phyloP scores from a whole-genome alignment of 2,329 filamentous ascomycete species.

The Neofusicoccum umdonicola region DNA sequence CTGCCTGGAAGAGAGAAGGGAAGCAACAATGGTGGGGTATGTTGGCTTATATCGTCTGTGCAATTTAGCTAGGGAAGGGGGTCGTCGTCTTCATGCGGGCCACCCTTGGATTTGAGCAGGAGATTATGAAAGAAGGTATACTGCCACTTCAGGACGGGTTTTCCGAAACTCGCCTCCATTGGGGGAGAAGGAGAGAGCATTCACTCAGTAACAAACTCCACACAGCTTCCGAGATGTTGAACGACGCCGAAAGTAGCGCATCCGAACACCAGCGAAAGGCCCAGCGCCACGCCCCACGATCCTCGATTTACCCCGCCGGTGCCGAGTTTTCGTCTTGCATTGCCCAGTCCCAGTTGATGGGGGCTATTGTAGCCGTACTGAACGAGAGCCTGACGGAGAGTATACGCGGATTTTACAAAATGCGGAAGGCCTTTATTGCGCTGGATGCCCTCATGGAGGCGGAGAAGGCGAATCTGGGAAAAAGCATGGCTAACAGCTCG shows the following conservation, averaged over 20 bases:
- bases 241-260: conserved; percentile 72
- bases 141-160: background rate
- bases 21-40: background rate
- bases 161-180: no score
- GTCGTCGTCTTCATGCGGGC: conserved; percentile 83
- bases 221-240: conserved; percentile 66
- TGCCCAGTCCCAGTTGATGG: conserved; percentile 84
- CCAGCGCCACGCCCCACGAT: conserved; percentile 44
- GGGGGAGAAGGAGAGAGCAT: background rate
- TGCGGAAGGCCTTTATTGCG: conserved; percentile 83
- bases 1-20: background rate
- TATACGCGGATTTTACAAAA: conserved; percentile 86
- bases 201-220: background rate
- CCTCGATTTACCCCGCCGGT: conserved; percentile 73
- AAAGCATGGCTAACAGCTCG: conserved; percentile 25
- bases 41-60: background rate
- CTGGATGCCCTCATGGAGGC: conserved; percentile 75
- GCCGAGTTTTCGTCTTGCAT: conserved; percentile 83
- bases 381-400: conserved; percentile 92
- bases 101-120: conserved; percentile 86
- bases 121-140: conserved; percentile 74
- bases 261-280: conserved; percentile 74
- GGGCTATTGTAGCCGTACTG: conserved; percentile 80
- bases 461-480: conserved; percentile 60
- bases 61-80: conserved; percentile 66